Evolutionary conservation across 2,329 filamentous ascomycete genomes (phyloP), one percentile per base, ranked within the genome.

Genomic region (Botryotinia calthae): DNA sequence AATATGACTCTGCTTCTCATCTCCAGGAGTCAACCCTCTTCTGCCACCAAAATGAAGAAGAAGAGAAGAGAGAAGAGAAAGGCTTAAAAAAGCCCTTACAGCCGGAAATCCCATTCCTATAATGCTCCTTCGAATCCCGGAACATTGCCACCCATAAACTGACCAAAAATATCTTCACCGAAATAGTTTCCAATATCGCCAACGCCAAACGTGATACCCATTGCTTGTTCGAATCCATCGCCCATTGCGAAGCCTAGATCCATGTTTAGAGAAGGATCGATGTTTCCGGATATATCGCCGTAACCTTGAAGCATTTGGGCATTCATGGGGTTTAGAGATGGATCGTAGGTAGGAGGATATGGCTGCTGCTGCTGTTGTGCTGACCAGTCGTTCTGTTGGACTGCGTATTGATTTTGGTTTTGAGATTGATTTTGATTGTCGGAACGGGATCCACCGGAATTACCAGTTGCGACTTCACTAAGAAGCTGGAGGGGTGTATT

Each of bases 391-490:
- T 75, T 78, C 37, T 73, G 64, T 16, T 73, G 62, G 14, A 58
- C 65, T 31, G 75, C 64, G 61, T 77, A 78, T 46, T 78, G 77
- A 42, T 71, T 76, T 16, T 74, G 72, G 54, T 65, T 77, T n/a
- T 78, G 77, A 42, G 68, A 75, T 16, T 74, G 72, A 56, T 65
- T 77, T 31, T 76, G 77, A 44, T 75, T 67, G 25, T 74, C 75
- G 40, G 77, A 59, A 51, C 79, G 78, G 22, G 67, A 10, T 25
- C 74, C 75, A 63, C 78, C 76, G 25, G 80, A 79, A 58, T 79
- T 80, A 31, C 80, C 79, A 1, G 81, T 82, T 44, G 81, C 82
- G 12, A 84, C 83, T 75, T 85, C 84, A 71, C 81, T 82, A 18
- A 82, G 78, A 48, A 83, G 75, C 64, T 82, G 82, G n/a, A 83